Conservation (phyloP, 2,329 filamentous ascomycete genomes). For the Periconia sp. region DNA sequence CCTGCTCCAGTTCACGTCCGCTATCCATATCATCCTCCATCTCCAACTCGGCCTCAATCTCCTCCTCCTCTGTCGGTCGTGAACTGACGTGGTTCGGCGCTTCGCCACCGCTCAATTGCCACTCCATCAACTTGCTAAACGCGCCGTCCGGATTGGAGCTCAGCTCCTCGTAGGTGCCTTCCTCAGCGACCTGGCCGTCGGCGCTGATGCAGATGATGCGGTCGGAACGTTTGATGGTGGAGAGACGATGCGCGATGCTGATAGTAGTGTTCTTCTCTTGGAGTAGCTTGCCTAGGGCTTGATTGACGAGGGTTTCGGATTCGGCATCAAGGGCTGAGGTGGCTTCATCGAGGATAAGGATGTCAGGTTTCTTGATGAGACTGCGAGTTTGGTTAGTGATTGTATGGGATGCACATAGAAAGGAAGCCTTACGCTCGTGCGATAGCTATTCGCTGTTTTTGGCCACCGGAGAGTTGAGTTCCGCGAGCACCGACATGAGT, state of each 20-base stretch:
- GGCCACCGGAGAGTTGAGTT: constrained; percentile 90
- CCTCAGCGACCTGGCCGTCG: constrained; percentile 88
- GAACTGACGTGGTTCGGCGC: constrained; percentile 24
- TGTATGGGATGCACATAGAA: not conserved
- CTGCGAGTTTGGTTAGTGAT: not conserved
- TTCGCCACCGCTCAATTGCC: constrained; percentile 92
- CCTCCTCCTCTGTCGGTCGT: constrained; percentile 51
- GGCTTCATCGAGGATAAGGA: constrained; percentile 91
- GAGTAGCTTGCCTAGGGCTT: constrained; percentile 78
- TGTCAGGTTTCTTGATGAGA: constrained; percentile 92
- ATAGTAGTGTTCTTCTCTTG: constrained; percentile 92
- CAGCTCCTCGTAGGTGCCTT: constrained; percentile 79
- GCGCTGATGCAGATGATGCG: constrained; percentile 87
- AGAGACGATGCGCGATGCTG: constrained; percentile 92
- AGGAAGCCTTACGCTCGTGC: constrained; percentile 64
- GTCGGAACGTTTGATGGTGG: constrained; percentile 94
- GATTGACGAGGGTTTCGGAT: constrained; percentile 94
- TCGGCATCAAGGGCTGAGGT: constrained; percentile 96
- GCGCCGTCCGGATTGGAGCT: constrained; percentile 74
- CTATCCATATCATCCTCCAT: constrained; percentile 40
- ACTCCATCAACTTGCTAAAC: constrained; percentile 96
- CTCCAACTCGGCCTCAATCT: constrained; percentile 50
- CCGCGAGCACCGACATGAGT: constrained; percentile 91
- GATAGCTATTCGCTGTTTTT: constrained; percentile 98
- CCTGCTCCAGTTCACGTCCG: constrained; percentile 9